Base-by-base conservation (phyloP, 495 filamentous ascomycete genomes). In the Xylaria castorea region DNA sequence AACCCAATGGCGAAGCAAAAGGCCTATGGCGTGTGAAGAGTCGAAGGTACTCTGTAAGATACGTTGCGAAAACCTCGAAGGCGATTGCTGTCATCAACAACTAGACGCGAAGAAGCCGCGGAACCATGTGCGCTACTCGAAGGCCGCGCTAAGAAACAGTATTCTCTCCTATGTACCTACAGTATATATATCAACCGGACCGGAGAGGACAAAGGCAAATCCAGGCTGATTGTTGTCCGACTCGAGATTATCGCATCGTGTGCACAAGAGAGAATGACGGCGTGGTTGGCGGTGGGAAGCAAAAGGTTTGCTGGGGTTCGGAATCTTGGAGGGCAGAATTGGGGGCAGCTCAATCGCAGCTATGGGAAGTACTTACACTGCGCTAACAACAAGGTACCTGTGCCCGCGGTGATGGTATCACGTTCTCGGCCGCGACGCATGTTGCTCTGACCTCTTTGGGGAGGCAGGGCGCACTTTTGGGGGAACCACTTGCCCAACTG, bases 381-480 rank as follows among this genome's bases (percentile, higher is more conserved):
- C 38, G 61, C 64, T 40, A 38, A 34, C 38, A 36, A 36, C 50
- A 44, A 68, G 51, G 66, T 68, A 65, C 62, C 42, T 65, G 27
- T 32, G 32, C 20, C 36, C 30, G 64, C 44, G 42, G 63, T 22
- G 44, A 51, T 51, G 30, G 64, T 51, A 66, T 53, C 64, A 66
- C 64, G 20, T 25, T 36, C 64, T 66, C 38, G 64, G 64, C 64
- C 22, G 64, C 64, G 46, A 66, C 27, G 64, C 46, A 51, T 40
- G 46, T 48, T 66, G 63, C 38, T 66, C 42, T 48, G 63, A 66
- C 63, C 63, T 66, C 25, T 66, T 66, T 66, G 63, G 63, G 46
- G 64, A 50, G 64, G 64, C 64, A 50, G 46, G 64, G 32, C 46
- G 44, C 30, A 32, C 30, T 66, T 66, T 32, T 42, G 62, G 62